phyloP scores from a whole-genome alignment of 345 rosid species.

The Eutrema yunnanense region DNA sequence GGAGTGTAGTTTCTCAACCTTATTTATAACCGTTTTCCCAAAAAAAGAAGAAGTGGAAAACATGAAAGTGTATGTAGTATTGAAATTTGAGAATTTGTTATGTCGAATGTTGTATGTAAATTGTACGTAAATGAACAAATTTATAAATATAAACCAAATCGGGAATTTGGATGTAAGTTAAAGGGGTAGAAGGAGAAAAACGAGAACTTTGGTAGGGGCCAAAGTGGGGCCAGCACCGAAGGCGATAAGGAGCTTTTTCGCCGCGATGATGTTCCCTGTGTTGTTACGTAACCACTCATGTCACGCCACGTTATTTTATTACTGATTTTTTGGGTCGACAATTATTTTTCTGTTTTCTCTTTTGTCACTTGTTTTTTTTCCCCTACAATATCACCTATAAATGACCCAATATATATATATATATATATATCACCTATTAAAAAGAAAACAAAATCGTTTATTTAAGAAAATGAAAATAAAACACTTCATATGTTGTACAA shows the following conservation, averaged over 20 bases:
- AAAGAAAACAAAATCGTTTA: not conserved
- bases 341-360: not conserved
- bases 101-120: not conserved
- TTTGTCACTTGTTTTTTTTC: not conserved
- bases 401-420: too few relatives aligned
- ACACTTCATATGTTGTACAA: not conserved
- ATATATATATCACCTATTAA: not conserved
- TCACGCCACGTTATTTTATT: constrained; percentile 33
- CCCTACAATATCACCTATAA: not conserved
- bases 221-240: constrained; percentile 25
- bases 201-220: constrained; percentile 18
- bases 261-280: constrained; percentile 32
- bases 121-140: not conserved
- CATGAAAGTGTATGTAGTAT: not conserved
- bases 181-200: not conserved
- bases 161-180: not conserved
- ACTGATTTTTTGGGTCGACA: not conserved
- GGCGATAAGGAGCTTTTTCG: constrained; percentile 24
- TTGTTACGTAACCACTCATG: constrained; percentile 33
- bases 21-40: too few relatives aligned
- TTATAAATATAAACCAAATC: not conserved
- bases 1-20: too few relatives aligned
- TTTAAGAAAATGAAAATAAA: not conserved
- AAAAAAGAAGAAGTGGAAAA: not conserved
- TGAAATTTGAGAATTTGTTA: not conserved